Evolutionary conservation across 2,329 filamentous ascomycete genomes (phyloP).

Genomic region (Juglanconis sp.): DNA sequence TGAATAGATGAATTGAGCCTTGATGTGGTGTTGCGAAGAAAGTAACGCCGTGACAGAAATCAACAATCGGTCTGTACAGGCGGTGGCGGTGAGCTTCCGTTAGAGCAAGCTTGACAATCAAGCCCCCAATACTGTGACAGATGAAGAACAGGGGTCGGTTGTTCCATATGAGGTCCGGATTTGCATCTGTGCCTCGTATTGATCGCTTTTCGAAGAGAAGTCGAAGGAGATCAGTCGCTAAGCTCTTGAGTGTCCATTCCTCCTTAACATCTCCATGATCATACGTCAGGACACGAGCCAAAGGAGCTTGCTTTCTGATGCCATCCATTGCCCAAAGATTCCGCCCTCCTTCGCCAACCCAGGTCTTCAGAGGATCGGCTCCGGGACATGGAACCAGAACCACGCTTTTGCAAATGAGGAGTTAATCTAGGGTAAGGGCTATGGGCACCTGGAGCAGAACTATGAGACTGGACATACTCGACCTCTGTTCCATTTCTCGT

Average conservation of each 20-base stretch:
- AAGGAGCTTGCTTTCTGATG: conserved; percentile 41
- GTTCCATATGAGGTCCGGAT: conserved; percentile 19
- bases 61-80: conserved; percentile 39
- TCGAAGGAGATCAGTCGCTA: conserved; percentile 43
- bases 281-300: conserved; percentile 45
- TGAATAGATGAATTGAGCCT: conserved; percentile 57
- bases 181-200: not conserved
- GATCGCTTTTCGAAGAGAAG: conserved; percentile 29
- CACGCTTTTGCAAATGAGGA: conserved; percentile 22
- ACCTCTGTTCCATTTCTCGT: too few relatives aligned
- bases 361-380: conserved; percentile 43
- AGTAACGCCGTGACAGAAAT: conserved; percentile 54
- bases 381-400: conserved; percentile 50
- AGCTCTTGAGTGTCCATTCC: conserved; percentile 34
- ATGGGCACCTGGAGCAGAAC: too few relatives aligned
- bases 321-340: conserved; percentile 46
- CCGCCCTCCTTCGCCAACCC: conserved; percentile 39
- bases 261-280: conserved; percentile 37
- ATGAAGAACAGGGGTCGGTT: conserved; percentile 53
- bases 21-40: conserved; percentile 58
- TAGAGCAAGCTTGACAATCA: conserved; percentile 53
- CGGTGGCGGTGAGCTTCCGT: conserved; percentile 38
- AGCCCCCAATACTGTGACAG: conserved; percentile 54
- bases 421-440: too few relatives aligned
- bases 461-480: too few relatives aligned